A percentile compares a stretch with the other conserved stretches of the same genome.
Conservation (phyloP, 257 asterid species). For the Solanum corneliomulleri region DNA sequence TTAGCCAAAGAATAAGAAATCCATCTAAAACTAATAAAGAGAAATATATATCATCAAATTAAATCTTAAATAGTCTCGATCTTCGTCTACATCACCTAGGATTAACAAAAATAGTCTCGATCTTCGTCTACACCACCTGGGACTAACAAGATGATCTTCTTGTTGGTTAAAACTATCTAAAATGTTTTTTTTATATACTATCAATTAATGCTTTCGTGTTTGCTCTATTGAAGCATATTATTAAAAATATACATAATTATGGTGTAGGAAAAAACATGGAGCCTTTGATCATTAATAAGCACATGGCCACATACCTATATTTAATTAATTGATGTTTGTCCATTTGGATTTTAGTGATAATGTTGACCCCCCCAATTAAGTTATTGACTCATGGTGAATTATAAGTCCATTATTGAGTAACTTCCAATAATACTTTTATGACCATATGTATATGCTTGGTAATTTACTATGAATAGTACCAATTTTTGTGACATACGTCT, state of each 20-base stretch:
- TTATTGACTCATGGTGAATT: background rate
- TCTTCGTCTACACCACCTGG: too few relatives aligned
- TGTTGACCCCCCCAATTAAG: background rate
- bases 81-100: too few relatives aligned
- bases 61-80: too few relatives aligned
- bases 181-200: background rate
- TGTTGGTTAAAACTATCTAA: background rate
- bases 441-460: background rate
- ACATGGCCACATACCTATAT: background rate
- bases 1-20: background rate
- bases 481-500: background rate
- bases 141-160: background rate
- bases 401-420: background rate
- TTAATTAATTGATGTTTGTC: background rate
- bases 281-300: background rate
- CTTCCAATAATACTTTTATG: background rate
- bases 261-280: background rate
- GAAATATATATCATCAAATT: too few relatives aligned
- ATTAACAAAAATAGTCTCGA: too few relatives aligned
- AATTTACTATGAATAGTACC: background rate
- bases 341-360: background rate
- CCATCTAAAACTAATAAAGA: too few relatives aligned
- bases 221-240: background rate
- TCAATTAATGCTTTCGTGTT: background rate
- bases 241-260: too few relatives aligned